Conservation (phyloP, 345 rosid species). For the Sonneratia caseolaris region DNA sequence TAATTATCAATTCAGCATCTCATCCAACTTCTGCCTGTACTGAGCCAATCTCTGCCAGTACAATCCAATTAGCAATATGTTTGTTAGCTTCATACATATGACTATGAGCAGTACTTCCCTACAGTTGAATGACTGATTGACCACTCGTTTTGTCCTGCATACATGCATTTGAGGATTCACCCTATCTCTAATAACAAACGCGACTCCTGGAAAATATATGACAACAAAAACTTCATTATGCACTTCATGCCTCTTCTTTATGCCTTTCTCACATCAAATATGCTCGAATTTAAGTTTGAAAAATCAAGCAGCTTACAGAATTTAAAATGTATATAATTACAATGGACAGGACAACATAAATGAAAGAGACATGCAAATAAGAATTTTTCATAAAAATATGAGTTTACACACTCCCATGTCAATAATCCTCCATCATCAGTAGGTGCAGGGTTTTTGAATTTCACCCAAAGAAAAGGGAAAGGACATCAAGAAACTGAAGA, state of each 20-base stretch:
- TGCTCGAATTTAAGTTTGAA: neutral
- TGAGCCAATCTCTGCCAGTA: slow-evolving; percentile 58
- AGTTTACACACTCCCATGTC: neutral
- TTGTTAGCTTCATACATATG: neutral
- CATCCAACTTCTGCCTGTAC: slow-evolving; percentile 86
- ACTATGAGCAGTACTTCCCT: neutral
- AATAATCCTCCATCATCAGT: neutral
- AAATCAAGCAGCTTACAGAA: neutral
- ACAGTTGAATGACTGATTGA: neutral
- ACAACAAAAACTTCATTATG: neutral
- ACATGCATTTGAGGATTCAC: neutral
- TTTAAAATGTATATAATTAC: neutral
- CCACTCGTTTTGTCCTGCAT: neutral
- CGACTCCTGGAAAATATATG: neutral
- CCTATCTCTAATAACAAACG: neutral
- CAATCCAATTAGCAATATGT: slow-evolving; percentile 1
- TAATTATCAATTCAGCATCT: slow-evolving; percentile 34
- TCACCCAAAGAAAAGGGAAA: no score
- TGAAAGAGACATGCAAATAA: neutral
- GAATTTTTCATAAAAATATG: neutral
- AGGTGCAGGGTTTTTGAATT: no score
- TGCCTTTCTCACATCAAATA: neutral
- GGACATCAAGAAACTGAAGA: no score
- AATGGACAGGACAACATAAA: neutral
- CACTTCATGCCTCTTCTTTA: neutral